These are phyloP conservation scores for Globisporangium middletonii DNA, from an alignment of 352 stramenopile species.

Conservation along the genomic window DNA sequence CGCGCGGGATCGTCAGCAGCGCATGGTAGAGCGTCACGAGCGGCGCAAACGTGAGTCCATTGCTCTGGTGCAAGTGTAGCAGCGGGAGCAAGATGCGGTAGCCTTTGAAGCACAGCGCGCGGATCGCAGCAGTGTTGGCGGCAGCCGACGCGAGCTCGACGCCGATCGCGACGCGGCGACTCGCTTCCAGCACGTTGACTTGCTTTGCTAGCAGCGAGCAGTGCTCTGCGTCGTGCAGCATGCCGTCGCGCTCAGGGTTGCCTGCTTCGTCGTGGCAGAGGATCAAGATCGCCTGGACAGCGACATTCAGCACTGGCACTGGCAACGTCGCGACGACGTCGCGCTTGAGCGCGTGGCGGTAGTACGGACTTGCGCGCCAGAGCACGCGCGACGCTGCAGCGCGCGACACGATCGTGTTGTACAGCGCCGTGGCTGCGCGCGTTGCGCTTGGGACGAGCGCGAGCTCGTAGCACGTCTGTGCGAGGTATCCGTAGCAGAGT, in stretches of 20 bases:
- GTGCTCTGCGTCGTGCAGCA: constrained; percentile 25
- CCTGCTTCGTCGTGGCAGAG: constrained; percentile 45
- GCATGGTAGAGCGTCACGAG: constrained; percentile 54
- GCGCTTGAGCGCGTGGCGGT: constrained; percentile 47
- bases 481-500: constrained; percentile 71
- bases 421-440: constrained; percentile 39
- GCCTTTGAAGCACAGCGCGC: constrained; percentile 52
- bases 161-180: constrained; percentile 41
- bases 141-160: constrained; percentile 56
- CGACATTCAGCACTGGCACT: constrained; percentile 42
- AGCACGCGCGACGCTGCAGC: constrained; percentile 16
- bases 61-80: constrained; percentile 43
- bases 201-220: constrained; percentile 26
- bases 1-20: constrained; percentile 16
- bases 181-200: constrained; percentile 36
- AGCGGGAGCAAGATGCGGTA: constrained; percentile 62
- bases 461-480: constrained; percentile 36
- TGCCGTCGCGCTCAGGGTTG: constrained; percentile 34
- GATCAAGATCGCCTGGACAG: constrained; percentile 46
- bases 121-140: constrained; percentile 43
- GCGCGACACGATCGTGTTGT: constrained; percentile 38
- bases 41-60: constrained; percentile 35
- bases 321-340: constrained; percentile 41
- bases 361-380: constrained; percentile 61
- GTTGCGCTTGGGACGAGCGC: constrained; percentile 22